Evolutionary conservation across 73 alveolate genomes (phyloP), one percentile per base, ranked within the genome.

Genomic region (Urostyla sp.): DNA sequence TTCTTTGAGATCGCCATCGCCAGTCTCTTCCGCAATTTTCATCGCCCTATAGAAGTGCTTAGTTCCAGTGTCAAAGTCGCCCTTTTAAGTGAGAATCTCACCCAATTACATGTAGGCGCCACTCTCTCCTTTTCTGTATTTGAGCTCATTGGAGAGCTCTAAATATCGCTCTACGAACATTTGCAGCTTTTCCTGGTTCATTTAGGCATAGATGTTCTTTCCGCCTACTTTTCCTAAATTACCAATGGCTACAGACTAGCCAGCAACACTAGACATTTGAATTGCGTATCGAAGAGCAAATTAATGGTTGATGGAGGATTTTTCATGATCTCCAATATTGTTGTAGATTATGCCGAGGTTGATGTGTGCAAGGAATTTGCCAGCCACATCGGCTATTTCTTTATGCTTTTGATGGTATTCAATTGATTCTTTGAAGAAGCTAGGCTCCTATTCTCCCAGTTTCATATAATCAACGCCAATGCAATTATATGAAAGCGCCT

Each of bases 401-500:
- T 88, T 88, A 31, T 88, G 95, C 75, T 88, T 88, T 34, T 58
- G 43, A 49, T 88, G 92, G 55, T 36, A 88, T 8, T 84, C 90
- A 21, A 88, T 83, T 6, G 92, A 49, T 13, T 86, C 94, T 28
- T 79, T 57, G 78, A 26, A 86, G 48, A 34, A 30, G 0, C 30
- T 20, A 0, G 86, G 55, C 30, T 56, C 78, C 11, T 21, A 24
- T 49, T 88, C 90, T 7, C 94, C 95, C 66, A 93, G 27, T 34
- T 91, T 75, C 82, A 67, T 46, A 69, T 75, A 91, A 55, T 93
- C 94, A 16, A 93, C 98, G 20, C 98, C 98, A 46, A 93, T 91
- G 80, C 98, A 93, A 73, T 93, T 93, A 59, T 93, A 84, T n/a
- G 98, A 96, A 15, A 93, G 85, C 8, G 96, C 97, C 50, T 89